Evolutionary conservation across 2,329 filamentous ascomycete species (phyloP), one percentile per base, ranked within the genome.

Genomic region (Nigrospora oryzae): DNA sequence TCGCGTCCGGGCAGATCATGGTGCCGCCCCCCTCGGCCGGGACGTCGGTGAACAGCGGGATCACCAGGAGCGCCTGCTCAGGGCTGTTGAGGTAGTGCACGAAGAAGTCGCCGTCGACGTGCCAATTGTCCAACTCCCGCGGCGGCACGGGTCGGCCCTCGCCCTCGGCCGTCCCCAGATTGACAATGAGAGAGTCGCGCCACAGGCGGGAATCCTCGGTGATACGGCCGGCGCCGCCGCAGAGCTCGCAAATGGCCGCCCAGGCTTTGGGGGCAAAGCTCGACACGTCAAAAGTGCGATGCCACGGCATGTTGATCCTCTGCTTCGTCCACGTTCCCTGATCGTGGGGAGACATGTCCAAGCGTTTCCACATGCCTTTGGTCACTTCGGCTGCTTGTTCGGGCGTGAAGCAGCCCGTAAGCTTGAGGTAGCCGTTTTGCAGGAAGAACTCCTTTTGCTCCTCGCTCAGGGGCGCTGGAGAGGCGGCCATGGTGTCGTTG

Each of bases 101-200:
- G 58, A 86, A 86, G 60, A 84, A 86, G 52, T 86, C 82, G 10
- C 83, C 82, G 60, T 86, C 82, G 15, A 84, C 79, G 60, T 86
- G 83, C 82, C 83, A 86, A 17, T 68, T 68, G 8, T 67, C 55
- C 17, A 84, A 63, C 1, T 77, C 69, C 42, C 71, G 66, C 0
- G 79, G 79, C 33, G 68, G 61, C 3, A 72, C 60, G 10, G 70
- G 66, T 41, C 67, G 68, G 5, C 73, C 71, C 48, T 77, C 73
- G 40, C 65, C 65, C 42, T 74, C 70, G 0, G 70, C 57, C 2
- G 70, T 77, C 12, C 83, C 83, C 8, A 86, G 70, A 60, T 86
- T 86, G 36, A 86, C 80, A 53, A 86, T 86, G 45, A 86, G 73
- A 4, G 73, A 73, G 63, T 86, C 83, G 51, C 71, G 71, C 82